phyloP scores from a whole-genome alignment of 2,329 filamentous ascomycete genomes.

The Aspergillus vadensis region DNA sequence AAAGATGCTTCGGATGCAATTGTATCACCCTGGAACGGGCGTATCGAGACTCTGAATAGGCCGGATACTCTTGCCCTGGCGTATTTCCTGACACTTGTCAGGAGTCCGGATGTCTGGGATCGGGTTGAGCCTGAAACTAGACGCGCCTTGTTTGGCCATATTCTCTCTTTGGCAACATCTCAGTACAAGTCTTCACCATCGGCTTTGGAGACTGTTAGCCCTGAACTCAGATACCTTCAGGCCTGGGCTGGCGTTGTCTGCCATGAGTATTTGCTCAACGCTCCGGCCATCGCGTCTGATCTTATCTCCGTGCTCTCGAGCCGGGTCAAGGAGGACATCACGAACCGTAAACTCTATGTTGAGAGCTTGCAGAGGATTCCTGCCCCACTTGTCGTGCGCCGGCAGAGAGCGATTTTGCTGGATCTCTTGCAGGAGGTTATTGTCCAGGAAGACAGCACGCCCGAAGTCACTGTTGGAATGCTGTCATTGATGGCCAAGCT shows the following conservation, averaged over 20 bases:
- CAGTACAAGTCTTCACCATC: constrained; percentile 30
- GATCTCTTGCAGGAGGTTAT: constrained; percentile 39
- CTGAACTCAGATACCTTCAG: constrained; percentile 37
- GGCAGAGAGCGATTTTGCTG: constrained; percentile 36
- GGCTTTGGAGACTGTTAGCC: constrained; percentile 28
- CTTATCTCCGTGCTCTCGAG: constrained; percentile 37
- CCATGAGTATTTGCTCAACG: constrained; percentile 42
- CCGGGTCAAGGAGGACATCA: constrained; percentile 32
- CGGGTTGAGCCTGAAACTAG: constrained; percentile 34
- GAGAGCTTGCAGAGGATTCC: constrained; percentile 42
- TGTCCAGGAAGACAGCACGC: constrained; percentile 28
- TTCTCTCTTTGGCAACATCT: constrained; percentile 35
- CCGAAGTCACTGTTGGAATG: constrained; percentile 34
- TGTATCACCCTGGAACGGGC: constrained; percentile 41
- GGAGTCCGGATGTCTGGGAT: constrained; percentile 33
- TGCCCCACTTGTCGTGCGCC: constrained; percentile 39
- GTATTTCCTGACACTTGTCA: constrained; percentile 38
- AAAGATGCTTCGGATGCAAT: constrained; percentile 30
- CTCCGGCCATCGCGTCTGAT: constrained; percentile 37
- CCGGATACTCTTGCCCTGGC: constrained; percentile 35
- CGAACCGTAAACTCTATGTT: constrained; percentile 33
- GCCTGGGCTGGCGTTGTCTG: constrained; percentile 43
- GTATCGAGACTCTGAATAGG: constrained; percentile 37
- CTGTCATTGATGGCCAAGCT: constrained; percentile 44
- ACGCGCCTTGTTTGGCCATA: constrained; percentile 34